phyloP scores from a whole-genome alignment of 305 asterid genomes.

The Striga hermonthica region DNA sequence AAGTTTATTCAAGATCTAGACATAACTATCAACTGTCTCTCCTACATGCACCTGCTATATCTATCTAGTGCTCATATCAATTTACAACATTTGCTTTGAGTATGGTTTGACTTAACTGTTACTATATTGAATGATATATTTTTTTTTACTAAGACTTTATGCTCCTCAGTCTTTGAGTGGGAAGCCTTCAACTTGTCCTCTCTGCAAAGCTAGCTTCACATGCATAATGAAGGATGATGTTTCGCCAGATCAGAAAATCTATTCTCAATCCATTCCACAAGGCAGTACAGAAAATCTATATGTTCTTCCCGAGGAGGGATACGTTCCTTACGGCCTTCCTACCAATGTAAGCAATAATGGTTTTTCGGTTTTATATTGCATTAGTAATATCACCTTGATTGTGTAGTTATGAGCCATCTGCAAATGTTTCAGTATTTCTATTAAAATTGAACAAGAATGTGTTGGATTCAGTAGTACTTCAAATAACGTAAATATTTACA shows the following conservation, averaged over 20 bases:
- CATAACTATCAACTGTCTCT: too few relatives aligned
- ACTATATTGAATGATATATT: too few relatives aligned
- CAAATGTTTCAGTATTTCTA: not conserved
- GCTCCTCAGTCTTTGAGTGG: constrained; percentile 41
- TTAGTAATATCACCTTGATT: not conserved
- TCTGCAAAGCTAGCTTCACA: constrained; percentile 69
- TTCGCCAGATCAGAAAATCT: constrained; percentile 81
- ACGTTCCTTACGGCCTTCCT: constrained; percentile 25
- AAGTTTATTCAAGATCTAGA: too few relatives aligned
- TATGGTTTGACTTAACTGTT: too few relatives aligned
- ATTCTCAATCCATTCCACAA: constrained; percentile 66
- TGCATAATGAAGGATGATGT: constrained; percentile 71
- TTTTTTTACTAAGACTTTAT: constrained; percentile 3
- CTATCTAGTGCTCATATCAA: too few relatives aligned
- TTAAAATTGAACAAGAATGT: not conserved
- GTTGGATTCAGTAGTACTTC: not conserved
- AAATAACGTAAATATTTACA: not conserved
- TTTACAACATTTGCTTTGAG: too few relatives aligned
- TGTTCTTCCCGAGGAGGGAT: constrained; percentile 53
- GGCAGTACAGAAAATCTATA: constrained; percentile 46
- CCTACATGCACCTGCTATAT: too few relatives aligned
- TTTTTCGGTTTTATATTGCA: constrained; percentile 3
- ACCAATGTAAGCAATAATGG: constrained; percentile 45
- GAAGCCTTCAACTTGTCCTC: constrained; percentile 66
- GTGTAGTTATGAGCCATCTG: not conserved